Percentiles rank a stretch among this genome's conserved stretches.
Conservation (phyloP, 306 rosid genomes). For the Purshia tridentata region DNA sequence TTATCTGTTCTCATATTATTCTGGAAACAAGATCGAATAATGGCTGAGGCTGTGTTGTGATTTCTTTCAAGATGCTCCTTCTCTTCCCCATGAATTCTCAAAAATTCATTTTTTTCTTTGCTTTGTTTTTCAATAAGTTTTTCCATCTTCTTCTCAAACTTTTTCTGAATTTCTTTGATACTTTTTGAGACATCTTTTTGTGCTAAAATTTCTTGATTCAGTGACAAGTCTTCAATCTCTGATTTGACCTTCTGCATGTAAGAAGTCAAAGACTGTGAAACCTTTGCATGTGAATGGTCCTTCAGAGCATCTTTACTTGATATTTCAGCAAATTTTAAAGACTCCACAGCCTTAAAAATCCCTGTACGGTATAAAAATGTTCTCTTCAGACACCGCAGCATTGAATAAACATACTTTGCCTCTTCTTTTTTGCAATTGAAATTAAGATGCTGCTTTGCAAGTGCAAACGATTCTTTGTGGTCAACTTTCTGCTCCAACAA, state of each 20-base stretch:
- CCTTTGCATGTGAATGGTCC: slow-evolving; percentile 12
- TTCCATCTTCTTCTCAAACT: slow-evolving; percentile 36
- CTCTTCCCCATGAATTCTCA: slow-evolving; percentile 27
- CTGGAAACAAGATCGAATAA: slow-evolving; percentile 27
- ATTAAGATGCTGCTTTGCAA: slow-evolving; percentile 60
- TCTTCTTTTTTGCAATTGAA: slow-evolving; percentile 65
- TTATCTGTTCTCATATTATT: slow-evolving; percentile 36
- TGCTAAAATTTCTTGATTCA: slow-evolving; percentile 34
- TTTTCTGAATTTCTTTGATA: slow-evolving; percentile 56
- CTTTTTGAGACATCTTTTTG: slow-evolving; percentile 46
- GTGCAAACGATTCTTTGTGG: slow-evolving; percentile 52
- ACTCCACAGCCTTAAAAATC: slow-evolving; percentile 22
- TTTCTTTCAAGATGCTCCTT: slow-evolving; percentile 34
- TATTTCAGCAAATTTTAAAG: slow-evolving; percentile 29
- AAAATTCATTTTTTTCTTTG: slow-evolving; percentile 28
- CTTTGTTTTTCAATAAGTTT: slow-evolving; percentile 46
- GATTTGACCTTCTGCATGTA: slow-evolving; percentile 19
- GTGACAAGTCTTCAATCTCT: slow-evolving; percentile 16
- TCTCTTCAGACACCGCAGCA: slow-evolving; percentile 66
- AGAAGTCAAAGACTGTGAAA: slow-evolving; percentile 18
- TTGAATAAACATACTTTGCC: slow-evolving; percentile 52
- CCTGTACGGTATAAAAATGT: slow-evolving; percentile 44
- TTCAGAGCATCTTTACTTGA: slow-evolving; percentile 16
- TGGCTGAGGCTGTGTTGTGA: slow-evolving; percentile 33
- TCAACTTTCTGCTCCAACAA: slow-evolving; percentile 55